Evolutionary conservation across 164 flowering plant species (phyloP), one percentile per base, ranked within the genome.

Genomic region (Piper betle): DNA sequence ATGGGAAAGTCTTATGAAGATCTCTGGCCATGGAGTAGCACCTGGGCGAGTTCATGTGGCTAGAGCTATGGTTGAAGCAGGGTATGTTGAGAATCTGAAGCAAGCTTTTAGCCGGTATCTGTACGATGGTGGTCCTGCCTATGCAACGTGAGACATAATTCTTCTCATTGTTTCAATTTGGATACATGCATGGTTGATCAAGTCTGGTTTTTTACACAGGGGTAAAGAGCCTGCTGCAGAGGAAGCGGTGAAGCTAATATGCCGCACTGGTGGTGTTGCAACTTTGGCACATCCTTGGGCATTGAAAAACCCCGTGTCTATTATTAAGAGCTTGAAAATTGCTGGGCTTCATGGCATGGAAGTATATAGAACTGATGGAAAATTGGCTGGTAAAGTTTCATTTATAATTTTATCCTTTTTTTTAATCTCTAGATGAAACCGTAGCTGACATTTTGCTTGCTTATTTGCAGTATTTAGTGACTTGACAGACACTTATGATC

Each of bases 41-140:
- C 97, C 98, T 3, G 97, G 98, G 63, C 80, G 98, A 72, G 72
- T 90, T 67, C 98, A 93, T 67, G 88, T 93, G 48, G 98, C 98
- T 69, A 90, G 96, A 53, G 98, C 94, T 16, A 64, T 93, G 87
- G 82, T 93, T 55, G 98, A 90, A 78, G 96, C 90, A 58, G 98
- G 97, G 48, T 76, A 84, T 66, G 94, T 90, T 10, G 94, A 87
- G 71, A 84, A 93, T 75, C 78, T 93, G 62, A 93, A 80, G 68
- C 92, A 93, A 69, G 98, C 96, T 69, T 93, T 90, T 67, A 53
- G 76, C 19, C 80, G 85, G 60, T 93, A 90, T 74, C 84, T 93
- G 60, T 76, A 84, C 73, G 98, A 93, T 73, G 88, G 87, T 41
- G 98, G 98, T 62, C 98, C 98, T 46, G 98, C 98, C 50, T 93